A percentile compares a stretch with the other conserved stretches of the same genome.
Conservation (phyloP, 2,329 filamentous ascomycete genomes). For the Coleophoma crateriformis region DNA sequence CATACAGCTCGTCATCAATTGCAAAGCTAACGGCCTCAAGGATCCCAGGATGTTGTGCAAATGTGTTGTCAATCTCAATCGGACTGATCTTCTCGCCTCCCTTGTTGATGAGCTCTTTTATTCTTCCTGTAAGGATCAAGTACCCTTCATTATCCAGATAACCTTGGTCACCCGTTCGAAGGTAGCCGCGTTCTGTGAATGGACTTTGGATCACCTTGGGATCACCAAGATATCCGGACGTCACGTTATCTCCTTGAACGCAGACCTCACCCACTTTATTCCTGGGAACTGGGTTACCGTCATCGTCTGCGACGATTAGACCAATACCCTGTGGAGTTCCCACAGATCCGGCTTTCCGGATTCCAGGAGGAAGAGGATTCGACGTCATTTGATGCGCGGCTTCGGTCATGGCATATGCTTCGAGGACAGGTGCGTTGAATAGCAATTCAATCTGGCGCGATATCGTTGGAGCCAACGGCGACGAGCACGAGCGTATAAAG, state of each 20-base stretch:
- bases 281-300: constrained; percentile 41
- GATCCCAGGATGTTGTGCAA: constrained; percentile 62
- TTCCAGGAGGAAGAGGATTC: constrained; percentile 53
- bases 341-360: not conserved
- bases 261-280: constrained; percentile 70
- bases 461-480: constrained; percentile 75
- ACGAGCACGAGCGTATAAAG: constrained; percentile 85
- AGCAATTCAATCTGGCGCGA: constrained; percentile 74
- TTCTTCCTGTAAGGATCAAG: constrained; percentile 73
- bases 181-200: constrained; percentile 65
- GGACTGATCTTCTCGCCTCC: constrained; percentile 82
- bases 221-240: constrained; percentile 55
- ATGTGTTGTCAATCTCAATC: constrained; percentile 75
- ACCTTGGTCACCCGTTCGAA: constrained; percentile 80
- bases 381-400: constrained; percentile 82
- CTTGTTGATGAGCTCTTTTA: constrained; percentile 86
- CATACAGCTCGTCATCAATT: constrained; percentile 71
- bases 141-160: constrained; percentile 73
- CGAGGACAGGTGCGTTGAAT: constrained; percentile 74
- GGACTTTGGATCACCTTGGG: constrained; percentile 6
- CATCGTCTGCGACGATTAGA: constrained; percentile 65
- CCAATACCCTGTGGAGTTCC: constrained; percentile 66
- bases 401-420: constrained; percentile 92
- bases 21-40: constrained; percentile 76
- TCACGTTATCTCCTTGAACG: constrained; percentile 73